These are phyloP conservation scores for Coemansia sp. DNA, from an alignment of 192 early-diverging fungal genomes.

Conservation along the genomic window DNA sequence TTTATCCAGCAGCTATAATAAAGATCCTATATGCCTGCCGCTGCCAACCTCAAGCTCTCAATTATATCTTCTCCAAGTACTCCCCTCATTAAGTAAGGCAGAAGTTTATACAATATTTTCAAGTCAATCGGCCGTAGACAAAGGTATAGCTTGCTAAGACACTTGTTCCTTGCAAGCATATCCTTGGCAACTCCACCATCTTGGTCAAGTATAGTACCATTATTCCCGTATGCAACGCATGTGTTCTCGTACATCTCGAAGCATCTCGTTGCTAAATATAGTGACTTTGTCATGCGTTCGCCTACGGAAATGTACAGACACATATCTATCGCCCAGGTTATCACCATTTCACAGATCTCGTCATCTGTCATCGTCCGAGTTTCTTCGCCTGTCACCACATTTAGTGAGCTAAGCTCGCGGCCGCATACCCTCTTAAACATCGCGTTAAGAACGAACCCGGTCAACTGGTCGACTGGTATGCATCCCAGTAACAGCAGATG, in stretches of 20 bases:
- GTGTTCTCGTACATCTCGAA: slow-evolving; percentile 13
- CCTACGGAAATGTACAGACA: slow-evolving; percentile 7
- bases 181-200: slow-evolving; percentile 16
- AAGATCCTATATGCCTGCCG: too few relatives aligned
- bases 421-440: slow-evolving; percentile 25
- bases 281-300: slow-evolving; percentile 8
- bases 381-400: slow-evolving; percentile 15
- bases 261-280: slow-evolving; percentile 21
- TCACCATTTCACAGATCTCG: slow-evolving; percentile 8
- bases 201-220: slow-evolving; percentile 1
- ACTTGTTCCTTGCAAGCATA: slow-evolving; percentile 19
- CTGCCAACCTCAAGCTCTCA: too few relatives aligned
- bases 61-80: too few relatives aligned
- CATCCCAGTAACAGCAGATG: slow-evolving; percentile 26
- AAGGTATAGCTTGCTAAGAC: slow-evolving; percentile 20
- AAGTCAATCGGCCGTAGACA: slow-evolving; percentile 36
- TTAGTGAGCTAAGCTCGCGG: slow-evolving; percentile 2
- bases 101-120: slow-evolving; percentile 14
- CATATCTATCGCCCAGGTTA: slow-evolving; percentile 18
- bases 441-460: not conserved
- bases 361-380: not conserved
- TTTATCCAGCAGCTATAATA: too few relatives aligned
- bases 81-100: too few relatives aligned
- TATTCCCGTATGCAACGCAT: not conserved
- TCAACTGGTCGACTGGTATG: not conserved